phyloP scores from a whole-genome alignment of 2,329 filamentous ascomycete species.

The Curvularia verruculosa region DNA sequence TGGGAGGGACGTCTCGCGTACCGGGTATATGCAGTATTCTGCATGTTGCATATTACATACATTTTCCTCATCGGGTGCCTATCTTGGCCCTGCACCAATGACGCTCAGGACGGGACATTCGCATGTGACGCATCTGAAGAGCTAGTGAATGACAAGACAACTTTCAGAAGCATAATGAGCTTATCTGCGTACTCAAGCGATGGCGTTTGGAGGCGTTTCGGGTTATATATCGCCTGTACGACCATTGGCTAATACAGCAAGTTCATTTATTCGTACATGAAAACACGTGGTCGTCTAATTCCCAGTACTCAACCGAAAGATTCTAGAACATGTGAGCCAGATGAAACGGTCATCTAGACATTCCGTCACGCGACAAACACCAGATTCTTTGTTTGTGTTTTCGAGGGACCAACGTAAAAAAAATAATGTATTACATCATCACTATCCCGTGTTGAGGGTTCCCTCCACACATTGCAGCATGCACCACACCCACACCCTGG shows the following conservation, averaged over 20 bases:
- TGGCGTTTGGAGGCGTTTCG: background rate
- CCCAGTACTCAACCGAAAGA: background rate
- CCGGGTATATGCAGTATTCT: slow-evolving; percentile 5
- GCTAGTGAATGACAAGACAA: background rate
- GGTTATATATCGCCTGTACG: background rate
- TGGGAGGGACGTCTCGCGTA: slow-evolving; percentile 2
- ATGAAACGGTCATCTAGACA: background rate
- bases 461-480: background rate
- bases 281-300: background rate
- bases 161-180: background rate
- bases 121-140: background rate
- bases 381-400: background rate
- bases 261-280: background rate
- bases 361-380: background rate
- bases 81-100: background rate
- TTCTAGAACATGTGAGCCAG: background rate
- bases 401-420: background rate
- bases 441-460: background rate
- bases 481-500: background rate
- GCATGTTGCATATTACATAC: background rate
- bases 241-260: background rate
- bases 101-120: background rate
- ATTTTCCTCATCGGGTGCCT: background rate
- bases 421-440: slow-evolving; percentile 1
- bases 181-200: background rate